Conservation (phyloP, 192 early-diverging fungal genomes). For the Phlyctochytrium bullatum region DNA sequence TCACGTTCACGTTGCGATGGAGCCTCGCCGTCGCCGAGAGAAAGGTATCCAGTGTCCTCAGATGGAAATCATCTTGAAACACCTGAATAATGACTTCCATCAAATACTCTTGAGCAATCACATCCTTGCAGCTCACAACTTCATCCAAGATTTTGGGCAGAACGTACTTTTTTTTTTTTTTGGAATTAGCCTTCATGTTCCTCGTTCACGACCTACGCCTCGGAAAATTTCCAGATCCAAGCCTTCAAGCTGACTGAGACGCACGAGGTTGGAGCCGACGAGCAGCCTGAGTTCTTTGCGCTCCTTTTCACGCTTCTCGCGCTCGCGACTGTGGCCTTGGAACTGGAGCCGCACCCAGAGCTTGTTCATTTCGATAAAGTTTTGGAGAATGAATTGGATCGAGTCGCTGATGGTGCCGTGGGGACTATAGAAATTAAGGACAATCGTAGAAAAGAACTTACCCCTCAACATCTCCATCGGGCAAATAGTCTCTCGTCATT, state of each 20-base stretch:
- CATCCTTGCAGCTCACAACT: constrained; percentile 94
- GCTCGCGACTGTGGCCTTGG: constrained; percentile 90
- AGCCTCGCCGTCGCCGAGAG: constrained; percentile 88
- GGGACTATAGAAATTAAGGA: constrained; percentile 43
- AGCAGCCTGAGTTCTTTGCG: constrained; percentile 91
- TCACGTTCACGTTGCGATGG: constrained; percentile 92
- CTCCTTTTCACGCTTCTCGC: constrained; percentile 94
- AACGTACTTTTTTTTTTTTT: constrained; percentile 52
- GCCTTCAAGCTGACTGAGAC: constrained; percentile 88
- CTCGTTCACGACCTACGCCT: constrained; percentile 38
- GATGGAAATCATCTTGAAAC: constrained; percentile 96
- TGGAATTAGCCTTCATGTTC: neutral
- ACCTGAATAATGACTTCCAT: constrained; percentile 99
- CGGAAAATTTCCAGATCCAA: constrained; percentile 83
- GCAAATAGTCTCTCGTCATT: constrained; percentile 94
- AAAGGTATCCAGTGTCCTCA: constrained; percentile 84
- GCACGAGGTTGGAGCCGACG: constrained; percentile 95
- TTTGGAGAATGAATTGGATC: constrained; percentile 93
- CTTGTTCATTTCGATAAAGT: constrained; percentile 99
- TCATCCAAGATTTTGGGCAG: constrained; percentile 92
- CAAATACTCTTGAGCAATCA: constrained; percentile 98
- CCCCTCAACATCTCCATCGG: constrained; percentile 61
- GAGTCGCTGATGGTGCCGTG: constrained; percentile 88
- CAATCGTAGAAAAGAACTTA: constrained; percentile 12
- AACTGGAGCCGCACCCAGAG: constrained; percentile 99